A percentile compares a stretch with the other conserved stretches of the same genome.
These are phyloP conservation scores for Drosera spatulata DNA, from an alignment of 179 eudicot species.

Conservation along the genomic window DNA sequence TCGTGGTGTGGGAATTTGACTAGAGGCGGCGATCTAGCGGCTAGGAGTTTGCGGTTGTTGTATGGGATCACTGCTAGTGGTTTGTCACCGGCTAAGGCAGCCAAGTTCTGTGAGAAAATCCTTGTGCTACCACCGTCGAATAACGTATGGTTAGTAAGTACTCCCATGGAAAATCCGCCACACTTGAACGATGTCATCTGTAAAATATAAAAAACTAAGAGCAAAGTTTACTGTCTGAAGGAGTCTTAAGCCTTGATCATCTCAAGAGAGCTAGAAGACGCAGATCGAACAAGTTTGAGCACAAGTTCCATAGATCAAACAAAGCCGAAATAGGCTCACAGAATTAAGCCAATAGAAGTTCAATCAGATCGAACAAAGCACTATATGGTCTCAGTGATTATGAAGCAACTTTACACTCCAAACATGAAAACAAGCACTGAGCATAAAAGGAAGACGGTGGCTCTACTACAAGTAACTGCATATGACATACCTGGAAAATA, in stretches of 20 bases:
- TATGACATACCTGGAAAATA: conserved; percentile 51
- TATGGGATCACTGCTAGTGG: conserved; percentile 42
- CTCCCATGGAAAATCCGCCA: conserved; percentile 76
- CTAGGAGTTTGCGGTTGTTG: conserved; percentile 53
- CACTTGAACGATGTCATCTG: conserved; percentile 77
- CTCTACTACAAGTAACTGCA: no score
- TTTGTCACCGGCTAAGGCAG: conserved; percentile 46
- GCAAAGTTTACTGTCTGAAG: no score
- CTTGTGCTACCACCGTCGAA: conserved; percentile 70
- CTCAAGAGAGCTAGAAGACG: background rate
- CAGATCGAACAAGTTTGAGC: background rate
- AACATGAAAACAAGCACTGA: background rate
- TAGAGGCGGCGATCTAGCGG: conserved; percentile 71
- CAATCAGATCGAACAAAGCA: no score
- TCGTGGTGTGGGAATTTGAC: conserved; percentile 74
- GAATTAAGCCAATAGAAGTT: no score
- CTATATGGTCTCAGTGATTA: no score
- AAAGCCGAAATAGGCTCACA: no score
- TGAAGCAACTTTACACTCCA: background rate
- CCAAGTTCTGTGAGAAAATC: conserved; percentile 56
- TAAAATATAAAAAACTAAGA: background rate
- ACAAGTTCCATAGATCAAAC: no score
- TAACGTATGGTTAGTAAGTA: conserved; percentile 55
- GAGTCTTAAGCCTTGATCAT: background rate
- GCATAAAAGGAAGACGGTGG: no score